phyloP scores from a whole-genome alignment of 768 basidiomycete genomes.

The Pisolithus sp. region DNA sequence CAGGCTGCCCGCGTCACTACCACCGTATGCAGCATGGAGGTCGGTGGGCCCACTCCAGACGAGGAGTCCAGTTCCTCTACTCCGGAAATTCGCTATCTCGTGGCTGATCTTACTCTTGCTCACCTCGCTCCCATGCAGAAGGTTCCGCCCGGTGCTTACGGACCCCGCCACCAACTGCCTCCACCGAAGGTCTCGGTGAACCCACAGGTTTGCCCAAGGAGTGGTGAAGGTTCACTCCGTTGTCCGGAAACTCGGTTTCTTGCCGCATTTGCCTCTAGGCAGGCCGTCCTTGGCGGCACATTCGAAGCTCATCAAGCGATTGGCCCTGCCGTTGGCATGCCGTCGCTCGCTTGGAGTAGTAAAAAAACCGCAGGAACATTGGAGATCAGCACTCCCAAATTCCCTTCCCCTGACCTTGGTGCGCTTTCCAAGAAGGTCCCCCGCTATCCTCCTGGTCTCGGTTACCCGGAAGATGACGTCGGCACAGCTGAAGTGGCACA shows the following conservation, averaged over 20 bases:
- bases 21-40: background rate
- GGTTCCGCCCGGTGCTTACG: background rate
- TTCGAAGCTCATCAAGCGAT: no score
- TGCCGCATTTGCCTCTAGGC: background rate
- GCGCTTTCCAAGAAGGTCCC: background rate
- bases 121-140: background rate
- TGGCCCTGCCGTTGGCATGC: background rate
- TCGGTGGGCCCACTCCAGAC: background rate
- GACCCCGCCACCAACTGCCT: background rate
- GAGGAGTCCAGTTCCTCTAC: background rate
- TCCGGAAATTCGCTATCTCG: background rate
- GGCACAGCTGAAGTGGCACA: no score
- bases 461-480: background rate
- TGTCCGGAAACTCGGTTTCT: background rate
- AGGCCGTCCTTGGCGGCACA: background rate
- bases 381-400: background rate
- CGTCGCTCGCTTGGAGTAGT: background rate
- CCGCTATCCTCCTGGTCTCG: constrained; percentile 3
- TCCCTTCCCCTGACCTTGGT: background rate
- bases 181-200: background rate
- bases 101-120: background rate
- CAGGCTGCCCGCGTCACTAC: background rate
- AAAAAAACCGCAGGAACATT: background rate
- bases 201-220: background rate
- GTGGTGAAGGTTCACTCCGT: background rate